Base-by-base conservation (phyloP, 208 protist species). In the Wallacemonas sp. region DNA sequence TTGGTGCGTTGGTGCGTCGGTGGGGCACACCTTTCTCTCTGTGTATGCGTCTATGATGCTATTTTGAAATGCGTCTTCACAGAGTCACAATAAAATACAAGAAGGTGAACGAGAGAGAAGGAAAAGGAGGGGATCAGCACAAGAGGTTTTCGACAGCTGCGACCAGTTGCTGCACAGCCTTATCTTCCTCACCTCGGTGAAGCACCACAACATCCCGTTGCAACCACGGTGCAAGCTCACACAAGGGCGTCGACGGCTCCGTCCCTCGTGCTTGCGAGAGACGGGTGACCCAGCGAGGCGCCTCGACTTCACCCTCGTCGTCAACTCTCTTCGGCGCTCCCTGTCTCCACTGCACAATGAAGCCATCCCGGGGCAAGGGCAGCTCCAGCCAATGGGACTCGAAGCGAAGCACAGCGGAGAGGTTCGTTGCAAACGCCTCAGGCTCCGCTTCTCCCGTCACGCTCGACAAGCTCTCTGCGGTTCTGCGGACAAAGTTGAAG, bases 301-400 rank as follows among this genome's bases (percentile, higher is more conserved):
- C n/a, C n/a, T n/a, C n/a, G n/a, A n/a, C n/a, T n/a, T 14, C 36
- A 41, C 36, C 9, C 36, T 41, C 9, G 36, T 14, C 36, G 36
- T 17, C 36, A 41, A 6, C 9, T 41, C 36, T 41, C 36, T 6
- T 6, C 36, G 9, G 36, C 14, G 36, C 9, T 41, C 9, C 14
- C 36, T 41, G 6, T 14, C 6, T 41, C 36, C 36, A 15, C 5
- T 14, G 12, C 51, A 31, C 22, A 5, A 58, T 31, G 4, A 58
- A n/a, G 2, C 28, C 51, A 9, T 72, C 47, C 5, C 46, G 38
- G 34, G 80, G 59, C 46, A 74, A 44, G 17, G 80, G 80, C 22
- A 91, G 14, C 27, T 79, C 84, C 26, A 91, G 61, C 84, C 80
- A 91, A 26, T 72, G 77, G 34, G 41, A 42, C 54, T 91, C 84